Evolutionary conservation across 2,329 filamentous ascomycete genomes (phyloP).

Genomic region (Hypoxylon sp.): DNA sequence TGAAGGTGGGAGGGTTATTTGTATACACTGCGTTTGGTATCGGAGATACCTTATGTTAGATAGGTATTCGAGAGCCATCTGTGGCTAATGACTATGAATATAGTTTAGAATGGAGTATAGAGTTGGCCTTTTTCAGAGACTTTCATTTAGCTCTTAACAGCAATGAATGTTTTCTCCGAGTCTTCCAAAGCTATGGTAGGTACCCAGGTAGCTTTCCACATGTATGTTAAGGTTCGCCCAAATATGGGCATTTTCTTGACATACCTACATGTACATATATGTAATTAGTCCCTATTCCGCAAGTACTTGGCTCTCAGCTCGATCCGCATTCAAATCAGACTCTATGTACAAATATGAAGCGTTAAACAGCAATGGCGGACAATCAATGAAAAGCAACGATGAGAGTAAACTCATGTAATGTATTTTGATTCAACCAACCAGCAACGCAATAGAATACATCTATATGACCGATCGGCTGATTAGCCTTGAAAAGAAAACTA

Average conservation of each 20-base stretch:
- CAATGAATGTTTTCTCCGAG: neutral
- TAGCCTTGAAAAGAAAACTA: neutral
- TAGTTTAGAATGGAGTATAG: neutral
- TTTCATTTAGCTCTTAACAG: neutral
- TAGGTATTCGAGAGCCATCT: neutral
- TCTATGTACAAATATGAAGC: neutral
- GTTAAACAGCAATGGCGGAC: neutral
- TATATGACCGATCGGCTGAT: neutral
- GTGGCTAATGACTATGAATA: neutral
- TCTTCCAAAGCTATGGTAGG: neutral
- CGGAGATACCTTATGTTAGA: neutral
- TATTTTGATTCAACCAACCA: conserved; percentile 4
- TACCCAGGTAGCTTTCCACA: neutral
- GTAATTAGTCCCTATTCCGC: neutral
- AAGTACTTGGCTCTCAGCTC: neutral
- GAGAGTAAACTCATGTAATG: neutral
- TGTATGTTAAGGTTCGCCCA: neutral
- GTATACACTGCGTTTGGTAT: neutral
- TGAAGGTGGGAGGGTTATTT: neutral
- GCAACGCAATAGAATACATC: neutral
- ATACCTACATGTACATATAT: too few relatives aligned
- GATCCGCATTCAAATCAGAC: neutral
- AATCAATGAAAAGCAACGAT: neutral
- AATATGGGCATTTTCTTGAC: neutral
- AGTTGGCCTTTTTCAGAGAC: neutral